Evolutionary conservation across 352 stramenopile genomes (phyloP).

Genomic region (Phytophthora fragariae): DNA sequence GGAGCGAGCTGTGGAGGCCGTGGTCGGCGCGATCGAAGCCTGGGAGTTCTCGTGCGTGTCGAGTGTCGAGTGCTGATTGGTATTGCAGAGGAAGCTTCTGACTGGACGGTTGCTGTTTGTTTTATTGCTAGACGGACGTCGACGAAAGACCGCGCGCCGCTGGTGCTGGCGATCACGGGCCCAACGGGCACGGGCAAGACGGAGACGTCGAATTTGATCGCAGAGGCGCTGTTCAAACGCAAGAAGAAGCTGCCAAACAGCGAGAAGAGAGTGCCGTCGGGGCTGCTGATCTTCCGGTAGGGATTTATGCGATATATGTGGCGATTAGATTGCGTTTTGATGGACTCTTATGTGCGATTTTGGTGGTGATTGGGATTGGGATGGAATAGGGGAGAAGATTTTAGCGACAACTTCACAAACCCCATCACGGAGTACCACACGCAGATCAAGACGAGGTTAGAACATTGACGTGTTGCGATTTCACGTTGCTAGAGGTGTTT

Average conservation of each 20-base stretch:
- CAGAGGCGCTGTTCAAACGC: conserved; percentile 84
- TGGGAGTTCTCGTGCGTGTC: conserved; percentile 83
- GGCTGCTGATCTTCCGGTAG: conserved; percentile 83
- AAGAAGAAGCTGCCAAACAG: conserved; percentile 77
- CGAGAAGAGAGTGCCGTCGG: conserved; percentile 69
- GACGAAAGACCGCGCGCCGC: conserved; percentile 66
- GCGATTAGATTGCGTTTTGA: neutral
- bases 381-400: conserved; percentile 76
- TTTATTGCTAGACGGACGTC: conserved; percentile 48
- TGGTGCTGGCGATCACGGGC: conserved; percentile 90
- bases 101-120: conserved; percentile 1
- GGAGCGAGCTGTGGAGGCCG: conserved; percentile 65
- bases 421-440: conserved; percentile 85
- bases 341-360: neutral
- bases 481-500: neutral
- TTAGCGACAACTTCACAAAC: conserved; percentile 86
- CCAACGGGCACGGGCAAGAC: conserved; percentile 93
- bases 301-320: neutral
- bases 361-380: conserved; percentile 10
- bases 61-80: neutral
- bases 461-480: neutral
- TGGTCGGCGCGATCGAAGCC: conserved; percentile 76
- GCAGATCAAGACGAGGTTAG: conserved; percentile 82
- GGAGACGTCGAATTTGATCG: conserved; percentile 87
- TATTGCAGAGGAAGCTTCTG: neutral